Base-by-base conservation (phyloP, 1,284 basidiomycete genomes). In the Xanthoconium separans region DNA sequence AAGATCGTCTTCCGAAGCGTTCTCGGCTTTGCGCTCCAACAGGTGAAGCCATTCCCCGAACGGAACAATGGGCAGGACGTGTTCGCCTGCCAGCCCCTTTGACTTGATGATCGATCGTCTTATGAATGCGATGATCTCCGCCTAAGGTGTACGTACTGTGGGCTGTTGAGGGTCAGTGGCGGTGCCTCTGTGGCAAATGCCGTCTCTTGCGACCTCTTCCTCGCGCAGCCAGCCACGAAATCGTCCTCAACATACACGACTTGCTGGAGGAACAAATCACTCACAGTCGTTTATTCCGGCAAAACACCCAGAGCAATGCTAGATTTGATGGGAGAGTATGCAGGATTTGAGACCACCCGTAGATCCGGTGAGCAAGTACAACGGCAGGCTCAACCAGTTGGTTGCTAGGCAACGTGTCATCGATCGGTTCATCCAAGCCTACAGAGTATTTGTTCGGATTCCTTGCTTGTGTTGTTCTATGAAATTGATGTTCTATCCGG, bases 281-380 rank as follows among this genome's bases (percentile, higher is more conserved):
- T 46, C 44, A 72, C 68, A 31, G 70, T 65, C 1, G 44, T 42
- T 0, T 58, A 42, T 24, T 61, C 61, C 2, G 73, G 71, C 22
- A 76, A 57, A 16, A 42, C 63, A 4, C 65, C 63, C 3, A 73
- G 61, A 5, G 60, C 59, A 8, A 65, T 36, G 4, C 63, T 66
- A 1, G 69, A 71, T 31, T 65, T 64, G 16, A 73, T 61, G 1
- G 70, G 62, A 63, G 6, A 74, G 58, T 0, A 75, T 40, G 43
- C 69, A 66, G 0, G 68, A 65, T n/a, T 73, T 73, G 15, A 75
- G 62, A 10, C 60, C 61, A 0, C 72, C 72, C 1, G 74, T 75
- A 8, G 62, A 63, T 33, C 73, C 72, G 1, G 73, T 75, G 5
- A 75, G 56, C 1, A 74, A n/a, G 61, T 3, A 74, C 63, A 2